phyloP scores from a whole-genome alignment of 1,139 yeast species.

The Scheffersomyces insectosa region DNA sequence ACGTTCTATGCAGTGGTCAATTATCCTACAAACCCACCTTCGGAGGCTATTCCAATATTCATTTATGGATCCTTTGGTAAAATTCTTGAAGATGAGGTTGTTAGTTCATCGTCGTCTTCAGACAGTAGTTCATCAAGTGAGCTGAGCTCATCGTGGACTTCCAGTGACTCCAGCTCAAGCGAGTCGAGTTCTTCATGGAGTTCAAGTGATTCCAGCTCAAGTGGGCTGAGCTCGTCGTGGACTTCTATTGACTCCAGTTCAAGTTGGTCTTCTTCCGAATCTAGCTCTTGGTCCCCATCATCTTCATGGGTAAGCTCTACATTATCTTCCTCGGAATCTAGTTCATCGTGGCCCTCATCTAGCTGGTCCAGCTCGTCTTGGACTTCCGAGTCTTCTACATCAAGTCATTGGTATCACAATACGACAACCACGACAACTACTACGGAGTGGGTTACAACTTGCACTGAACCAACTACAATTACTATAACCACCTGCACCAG shows the following conservation, averaged over 20 bases:
- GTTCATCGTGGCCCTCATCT: not conserved
- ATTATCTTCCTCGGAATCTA: not conserved
- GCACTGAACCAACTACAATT: slow-evolving; percentile 17
- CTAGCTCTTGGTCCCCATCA: slow-evolving; percentile 8
- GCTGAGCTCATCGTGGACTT: no score
- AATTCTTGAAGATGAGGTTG: no score
- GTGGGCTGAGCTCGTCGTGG: no score
- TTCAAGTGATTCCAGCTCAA: no score
- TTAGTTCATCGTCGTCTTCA: no score
- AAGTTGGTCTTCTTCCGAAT: slow-evolving; percentile 6
- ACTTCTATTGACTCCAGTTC: no score
- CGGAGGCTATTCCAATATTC: slow-evolving; percentile 18
- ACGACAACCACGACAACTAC: slow-evolving; percentile 14
- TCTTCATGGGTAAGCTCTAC: slow-evolving; percentile 1
- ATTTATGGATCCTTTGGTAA: no score
- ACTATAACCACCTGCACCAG: slow-evolving; percentile 16
- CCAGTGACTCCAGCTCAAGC: no score
- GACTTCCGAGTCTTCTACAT: not conserved
- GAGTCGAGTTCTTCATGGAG: no score
- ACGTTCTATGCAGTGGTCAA: slow-evolving; percentile 23
- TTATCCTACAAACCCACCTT: slow-evolving; percentile 11
- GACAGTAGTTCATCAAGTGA: no score
- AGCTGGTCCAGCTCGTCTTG: not conserved
- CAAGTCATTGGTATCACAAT: slow-evolving; percentile 2
- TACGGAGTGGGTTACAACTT: slow-evolving; percentile 20